Evolutionary conservation across 306 rosid genomes (phyloP).

Genomic region (Fragaria nilgerrensis): DNA sequence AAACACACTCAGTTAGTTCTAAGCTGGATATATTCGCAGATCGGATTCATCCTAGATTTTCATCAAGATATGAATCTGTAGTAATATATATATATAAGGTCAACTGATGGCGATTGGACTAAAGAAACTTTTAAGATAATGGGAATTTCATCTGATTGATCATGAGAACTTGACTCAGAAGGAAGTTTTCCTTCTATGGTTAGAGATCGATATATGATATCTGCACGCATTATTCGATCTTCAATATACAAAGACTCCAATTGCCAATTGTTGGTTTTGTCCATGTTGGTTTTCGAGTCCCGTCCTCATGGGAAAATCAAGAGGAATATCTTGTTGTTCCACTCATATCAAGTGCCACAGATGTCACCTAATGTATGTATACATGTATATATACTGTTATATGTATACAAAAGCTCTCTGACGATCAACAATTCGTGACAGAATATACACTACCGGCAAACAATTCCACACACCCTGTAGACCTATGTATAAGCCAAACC

Average conservation of each 20-base stretch:
- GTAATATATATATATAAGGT: not conserved
- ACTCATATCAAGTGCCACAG: not conserved
- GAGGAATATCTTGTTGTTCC: slow-evolving; percentile 8
- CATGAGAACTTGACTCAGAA: not conserved
- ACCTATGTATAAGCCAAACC: not conserved
- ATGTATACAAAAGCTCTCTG: not conserved
- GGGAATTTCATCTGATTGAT: not conserved
- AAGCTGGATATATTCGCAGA: not conserved
- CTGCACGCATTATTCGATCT: not conserved
- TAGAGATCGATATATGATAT: not conserved
- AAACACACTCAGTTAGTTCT: not conserved
- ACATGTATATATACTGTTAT: not conserved
- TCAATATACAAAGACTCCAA: not conserved
- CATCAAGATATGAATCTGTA: not conserved
- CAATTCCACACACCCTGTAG: not conserved
- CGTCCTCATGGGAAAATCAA: not conserved
- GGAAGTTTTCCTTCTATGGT: not conserved
- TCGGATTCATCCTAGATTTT: not conserved
- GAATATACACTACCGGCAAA: not conserved
- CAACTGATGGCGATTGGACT: not conserved
- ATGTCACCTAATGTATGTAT: not conserved
- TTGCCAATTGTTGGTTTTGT: not conserved
- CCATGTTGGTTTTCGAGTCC: not conserved
- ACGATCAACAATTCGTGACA: not conserved
- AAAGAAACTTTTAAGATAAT: not conserved